Evolutionary conservation across 257 asterid genomes (phyloP), one percentile per base, ranked within the genome.

Genomic region (Thymus quinquecostatus): DNA sequence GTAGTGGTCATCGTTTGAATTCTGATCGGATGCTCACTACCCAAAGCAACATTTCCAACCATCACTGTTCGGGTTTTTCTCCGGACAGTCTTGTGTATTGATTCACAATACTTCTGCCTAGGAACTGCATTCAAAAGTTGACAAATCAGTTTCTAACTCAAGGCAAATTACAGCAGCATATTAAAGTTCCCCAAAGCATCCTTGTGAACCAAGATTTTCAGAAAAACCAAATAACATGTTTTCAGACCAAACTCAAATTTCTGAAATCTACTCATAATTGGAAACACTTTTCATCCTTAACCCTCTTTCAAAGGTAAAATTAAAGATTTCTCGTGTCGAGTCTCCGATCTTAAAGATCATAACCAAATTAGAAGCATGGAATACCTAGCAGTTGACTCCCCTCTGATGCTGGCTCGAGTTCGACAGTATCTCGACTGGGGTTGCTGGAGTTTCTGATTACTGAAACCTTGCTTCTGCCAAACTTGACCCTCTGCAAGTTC

Each of bases 1-100:
- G 99, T 79, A 36, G 98, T 95, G 75, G 99, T 92, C 98, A 95
- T 95, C 41, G 99, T 95, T 57, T 95, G 99, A 83, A 95, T 76
- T 82, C 98, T 87, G 57, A 95, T 89, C 34, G 99, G 99, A 86
- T 95, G 99, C 59, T 92, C 91, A 69, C 99, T 92, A 60, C 99
- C 99, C 61, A 95, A 82, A 48, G 97, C 88, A 64, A 95, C 98
- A 79, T 95, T 95, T 50, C 99, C 99, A 60, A 95, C 96, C 99
- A 89, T 92, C 78, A 95, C 99, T 0, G 98, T 95, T 61, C 92
- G 48, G 59, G 99, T 95, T 80, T 92, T 90, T 63, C 99, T 84
- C 85, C 99, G 84, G 68, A 89, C 71, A 10, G 99, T 92, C 79
- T 89, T 89, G 88, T 92, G 86, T 61, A 88, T 82, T 67, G 96